phyloP scores from a whole-genome alignment of 2,329 filamentous ascomycete species.

The Pseudogymnoascus sp. region DNA sequence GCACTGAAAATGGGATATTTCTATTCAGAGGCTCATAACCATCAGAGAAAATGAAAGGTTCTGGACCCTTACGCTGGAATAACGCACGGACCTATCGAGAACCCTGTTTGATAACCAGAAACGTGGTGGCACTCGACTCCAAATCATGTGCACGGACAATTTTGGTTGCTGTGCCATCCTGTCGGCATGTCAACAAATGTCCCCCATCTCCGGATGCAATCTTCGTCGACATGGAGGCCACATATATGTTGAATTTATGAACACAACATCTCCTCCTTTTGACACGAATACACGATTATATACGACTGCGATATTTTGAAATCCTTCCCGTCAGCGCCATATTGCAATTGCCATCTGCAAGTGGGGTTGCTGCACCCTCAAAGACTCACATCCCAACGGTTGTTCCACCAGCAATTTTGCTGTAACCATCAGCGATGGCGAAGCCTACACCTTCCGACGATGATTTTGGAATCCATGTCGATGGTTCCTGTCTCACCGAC shows the following conservation, averaged over 20 bases:
- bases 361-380: not conserved
- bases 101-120: slow-evolving; percentile 7
- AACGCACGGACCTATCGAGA: not conserved
- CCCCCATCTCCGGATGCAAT: not conserved
- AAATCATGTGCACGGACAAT: not conserved
- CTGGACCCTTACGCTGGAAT: not conserved
- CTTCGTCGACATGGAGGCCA: not conserved
- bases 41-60: not conserved
- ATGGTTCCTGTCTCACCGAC: slow-evolving; percentile 23
- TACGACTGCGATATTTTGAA: not conserved
- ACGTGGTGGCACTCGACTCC: not conserved
- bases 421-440: slow-evolving; percentile 1
- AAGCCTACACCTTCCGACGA: not conserved
- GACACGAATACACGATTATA: slow-evolving; percentile 1
- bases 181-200: slow-evolving; percentile 4
- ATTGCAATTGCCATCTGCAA: not conserved
- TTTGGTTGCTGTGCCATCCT: slow-evolving; percentile 6
- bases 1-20: not conserved
- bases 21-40: not conserved
- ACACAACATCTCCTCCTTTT: not conserved
- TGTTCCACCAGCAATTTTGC: slow-evolving; percentile 6
- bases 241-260: not conserved
- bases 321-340: not conserved
- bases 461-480: slow-evolving; percentile 27
- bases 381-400: not conserved